A percentile compares a stretch with the other conserved stretches of the same genome.
phyloP scores from a whole-genome alignment of 345 rosid genomes.

The Salix arbutifolia region DNA sequence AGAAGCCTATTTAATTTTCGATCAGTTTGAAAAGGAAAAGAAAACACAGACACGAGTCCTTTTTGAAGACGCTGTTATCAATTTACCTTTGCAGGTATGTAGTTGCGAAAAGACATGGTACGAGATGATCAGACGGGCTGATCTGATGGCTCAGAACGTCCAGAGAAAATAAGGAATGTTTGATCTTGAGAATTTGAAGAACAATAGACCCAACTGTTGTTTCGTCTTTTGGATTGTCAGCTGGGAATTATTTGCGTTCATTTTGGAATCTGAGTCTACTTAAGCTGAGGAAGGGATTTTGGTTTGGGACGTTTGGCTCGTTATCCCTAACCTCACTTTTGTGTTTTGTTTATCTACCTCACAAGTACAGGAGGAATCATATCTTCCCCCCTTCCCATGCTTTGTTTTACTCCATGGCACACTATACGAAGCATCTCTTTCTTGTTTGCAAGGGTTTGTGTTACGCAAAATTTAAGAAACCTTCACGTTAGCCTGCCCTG shows the following conservation, averaged over 20 bases:
- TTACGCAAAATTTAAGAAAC: conserved; percentile 19
- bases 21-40: not conserved
- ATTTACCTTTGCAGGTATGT: conserved; percentile 32
- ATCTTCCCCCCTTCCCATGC: not conserved
- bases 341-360: conserved; percentile 3
- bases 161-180: not conserved
- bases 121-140: conserved; percentile 4
- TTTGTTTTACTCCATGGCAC: conserved; percentile 9
- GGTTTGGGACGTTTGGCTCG: conserved; percentile 8
- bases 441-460: conserved; percentile 16
- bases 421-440: conserved; percentile 23
- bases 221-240: conserved; percentile 11
- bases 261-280: conserved; percentile 33
- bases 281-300: conserved; percentile 2
- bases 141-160: not conserved
- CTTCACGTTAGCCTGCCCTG: not conserved
- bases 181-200: conserved; percentile 7
- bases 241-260: conserved; percentile 5
- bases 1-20: not conserved
- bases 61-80: not conserved
- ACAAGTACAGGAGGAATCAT: not conserved
- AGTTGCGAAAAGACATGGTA: conserved; percentile 9
- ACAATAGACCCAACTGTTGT: not conserved
- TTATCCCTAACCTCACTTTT: conserved; percentile 16
- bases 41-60: not conserved